phyloP scores from a whole-genome alignment of 306 rosid genomes.

The Crotalaria pallida region DNA sequence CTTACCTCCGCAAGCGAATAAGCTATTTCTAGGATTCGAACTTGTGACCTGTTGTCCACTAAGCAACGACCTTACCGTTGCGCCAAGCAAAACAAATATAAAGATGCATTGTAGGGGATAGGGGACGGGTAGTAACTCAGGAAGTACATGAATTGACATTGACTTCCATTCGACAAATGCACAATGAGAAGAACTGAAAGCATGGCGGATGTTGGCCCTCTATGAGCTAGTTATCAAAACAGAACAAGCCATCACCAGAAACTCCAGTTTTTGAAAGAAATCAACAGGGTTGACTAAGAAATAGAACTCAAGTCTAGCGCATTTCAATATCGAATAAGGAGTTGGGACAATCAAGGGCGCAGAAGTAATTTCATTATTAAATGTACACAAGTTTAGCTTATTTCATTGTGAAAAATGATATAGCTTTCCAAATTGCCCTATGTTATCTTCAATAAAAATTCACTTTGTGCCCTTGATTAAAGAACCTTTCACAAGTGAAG shows the following conservation, averaged over 20 bases:
- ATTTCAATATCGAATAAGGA: neutral
- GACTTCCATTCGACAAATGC: neutral
- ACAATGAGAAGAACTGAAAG: neutral
- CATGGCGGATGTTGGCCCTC: neutral
- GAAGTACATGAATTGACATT: constrained; percentile 1
- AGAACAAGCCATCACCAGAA: constrained; percentile 11
- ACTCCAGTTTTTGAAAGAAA: neutral
- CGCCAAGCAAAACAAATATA: neutral
- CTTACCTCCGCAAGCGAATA: constrained; percentile 69
- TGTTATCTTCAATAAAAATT: constrained; percentile 7
- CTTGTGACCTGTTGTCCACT: no score
- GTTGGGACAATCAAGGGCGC: neutral
- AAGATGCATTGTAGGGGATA: neutral
- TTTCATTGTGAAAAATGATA: neutral
- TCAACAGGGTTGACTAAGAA: neutral
- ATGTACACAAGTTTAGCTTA: neutral
- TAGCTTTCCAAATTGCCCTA: neutral
- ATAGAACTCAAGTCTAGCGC: neutral
- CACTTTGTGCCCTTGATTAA: neutral
- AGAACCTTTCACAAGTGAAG: neutral
- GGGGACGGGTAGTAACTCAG: neutral
- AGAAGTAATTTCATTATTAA: neutral
- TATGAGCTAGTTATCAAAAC: neutral
- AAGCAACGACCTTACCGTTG: no score
- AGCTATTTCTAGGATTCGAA: constrained; percentile 36